Evolutionary conservation across 2,329 filamentous ascomycete genomes (phyloP).

Genomic region (Colletotrichum camelliae): DNA sequence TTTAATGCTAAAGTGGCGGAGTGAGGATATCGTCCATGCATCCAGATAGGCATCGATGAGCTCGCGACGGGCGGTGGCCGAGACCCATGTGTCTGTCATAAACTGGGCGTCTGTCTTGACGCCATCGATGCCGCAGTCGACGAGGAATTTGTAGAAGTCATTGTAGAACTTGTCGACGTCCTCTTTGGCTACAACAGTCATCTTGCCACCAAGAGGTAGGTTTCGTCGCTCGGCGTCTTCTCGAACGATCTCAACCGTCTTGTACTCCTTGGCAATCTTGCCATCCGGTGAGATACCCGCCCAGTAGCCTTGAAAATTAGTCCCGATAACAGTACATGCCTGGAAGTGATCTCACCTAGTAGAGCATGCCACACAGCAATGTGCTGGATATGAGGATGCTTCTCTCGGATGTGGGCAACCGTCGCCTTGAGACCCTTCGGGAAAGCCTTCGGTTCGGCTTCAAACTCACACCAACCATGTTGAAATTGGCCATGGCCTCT

Average conservation of each 20-base stretch:
- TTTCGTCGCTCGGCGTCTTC: slow-evolving; percentile 51
- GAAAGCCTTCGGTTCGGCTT: slow-evolving; percentile 81
- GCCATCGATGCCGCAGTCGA: slow-evolving; percentile 75
- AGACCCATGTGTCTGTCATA: slow-evolving; percentile 77
- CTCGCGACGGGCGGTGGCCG: slow-evolving; percentile 71
- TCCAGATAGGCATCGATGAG: slow-evolving; percentile 82
- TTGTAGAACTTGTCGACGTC: slow-evolving; percentile 82
- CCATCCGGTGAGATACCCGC: slow-evolving; percentile 81
- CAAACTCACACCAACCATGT: slow-evolving; percentile 79
- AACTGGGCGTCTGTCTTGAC: slow-evolving; percentile 96
- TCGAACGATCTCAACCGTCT: slow-evolving; percentile 67
- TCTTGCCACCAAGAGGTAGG: slow-evolving; percentile 63
- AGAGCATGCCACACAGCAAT: slow-evolving; percentile 96
- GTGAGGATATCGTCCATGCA: slow-evolving; percentile 79
- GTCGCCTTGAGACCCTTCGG: slow-evolving; percentile 79
- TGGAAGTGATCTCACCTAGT: slow-evolving; percentile 37
- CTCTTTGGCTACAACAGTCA: slow-evolving; percentile 75
- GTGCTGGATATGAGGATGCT: slow-evolving; percentile 76
- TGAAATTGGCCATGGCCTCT: slow-evolving; percentile 57
- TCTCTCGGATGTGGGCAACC: slow-evolving; percentile 70
- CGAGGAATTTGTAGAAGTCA: slow-evolving; percentile 89
- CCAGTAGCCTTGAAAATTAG: slow-evolving; percentile 72
- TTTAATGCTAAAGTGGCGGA: slow-evolving; percentile 78
- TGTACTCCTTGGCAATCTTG: slow-evolving; percentile 77
- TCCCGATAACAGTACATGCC: slow-evolving; percentile 12